Evolutionary conservation across 1,284 basidiomycete genomes (phyloP).

Genomic region (Retiboletus flavoniger): DNA sequence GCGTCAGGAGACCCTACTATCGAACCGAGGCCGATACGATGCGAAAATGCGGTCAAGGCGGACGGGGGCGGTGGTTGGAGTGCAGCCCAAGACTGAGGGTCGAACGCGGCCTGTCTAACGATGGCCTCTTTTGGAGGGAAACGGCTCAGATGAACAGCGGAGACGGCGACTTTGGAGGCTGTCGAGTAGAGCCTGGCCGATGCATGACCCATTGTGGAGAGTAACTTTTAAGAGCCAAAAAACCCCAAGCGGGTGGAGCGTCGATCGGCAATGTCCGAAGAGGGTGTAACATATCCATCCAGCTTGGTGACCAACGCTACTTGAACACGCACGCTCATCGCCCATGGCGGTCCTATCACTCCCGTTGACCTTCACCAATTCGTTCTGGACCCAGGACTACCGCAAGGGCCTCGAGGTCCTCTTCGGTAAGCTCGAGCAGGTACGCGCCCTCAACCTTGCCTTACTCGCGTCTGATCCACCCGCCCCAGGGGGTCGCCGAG

Average conservation of each 20-base stretch:
- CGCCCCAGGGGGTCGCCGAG: constrained; percentile 65
- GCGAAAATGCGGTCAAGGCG: constrained; percentile 70
- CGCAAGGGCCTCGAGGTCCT: constrained; percentile 76
- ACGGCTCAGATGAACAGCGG: constrained; percentile 49
- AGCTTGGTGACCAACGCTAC: constrained; percentile 5
- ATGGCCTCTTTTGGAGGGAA: constrained; percentile 68
- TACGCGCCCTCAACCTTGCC: constrained; percentile 33
- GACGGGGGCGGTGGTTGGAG: constrained; percentile 71
- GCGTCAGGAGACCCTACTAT: constrained; percentile 50
- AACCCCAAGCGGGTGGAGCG: not conserved
- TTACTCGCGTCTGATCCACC: constrained; percentile 25
- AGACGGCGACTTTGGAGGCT: constrained; percentile 56
- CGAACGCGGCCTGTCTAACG: constrained; percentile 44
- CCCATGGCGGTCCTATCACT: constrained; percentile 82
- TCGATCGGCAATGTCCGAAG: constrained; percentile 26
- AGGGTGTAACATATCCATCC: not conserved
- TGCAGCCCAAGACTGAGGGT: constrained; percentile 66
- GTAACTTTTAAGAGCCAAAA: not conserved
- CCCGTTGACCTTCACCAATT: constrained; percentile 82
- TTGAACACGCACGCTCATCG: constrained; percentile 34
- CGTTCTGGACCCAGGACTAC: constrained; percentile 91
- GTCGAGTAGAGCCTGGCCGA: constrained; percentile 58
- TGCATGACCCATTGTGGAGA: constrained; percentile 47
- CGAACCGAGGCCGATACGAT: constrained; percentile 67
- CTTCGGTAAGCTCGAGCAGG: constrained; percentile 77